These are phyloP conservation scores for Aechmea fasciata DNA, from an alignment of 176 grass and related monocot species.

Conservation along the genomic window DNA sequence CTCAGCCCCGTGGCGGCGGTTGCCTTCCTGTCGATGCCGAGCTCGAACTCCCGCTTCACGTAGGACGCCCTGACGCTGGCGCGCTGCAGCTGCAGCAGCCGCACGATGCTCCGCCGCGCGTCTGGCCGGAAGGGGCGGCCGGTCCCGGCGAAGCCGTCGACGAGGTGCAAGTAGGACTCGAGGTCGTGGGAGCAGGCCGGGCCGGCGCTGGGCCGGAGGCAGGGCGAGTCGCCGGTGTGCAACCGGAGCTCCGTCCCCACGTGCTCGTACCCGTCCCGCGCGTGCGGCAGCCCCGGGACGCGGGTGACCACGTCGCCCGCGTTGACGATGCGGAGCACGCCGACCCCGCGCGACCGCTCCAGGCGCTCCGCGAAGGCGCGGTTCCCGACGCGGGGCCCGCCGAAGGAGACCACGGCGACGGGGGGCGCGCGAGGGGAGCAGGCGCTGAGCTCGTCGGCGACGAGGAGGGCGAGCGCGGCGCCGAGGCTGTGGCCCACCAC, in stretches of 20 bases:
- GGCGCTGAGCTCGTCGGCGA: conserved; percentile 58
- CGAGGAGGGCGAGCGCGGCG: conserved; percentile 67
- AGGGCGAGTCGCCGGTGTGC: conserved; percentile 63
- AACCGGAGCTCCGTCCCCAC: conserved; percentile 57
- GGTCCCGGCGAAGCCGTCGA: conserved; percentile 75
- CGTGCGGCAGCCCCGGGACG: conserved; percentile 48
- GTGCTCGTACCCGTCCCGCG: conserved; percentile 54
- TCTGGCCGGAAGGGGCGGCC: conserved; percentile 59
- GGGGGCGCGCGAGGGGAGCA: conserved; percentile 48
- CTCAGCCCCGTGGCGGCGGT: conserved; percentile 10
- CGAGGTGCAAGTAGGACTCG: conserved; percentile 84
- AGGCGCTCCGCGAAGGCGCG: conserved; percentile 49
- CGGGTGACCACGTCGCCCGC: conserved; percentile 69
- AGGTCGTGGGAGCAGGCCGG: conserved; percentile 77
- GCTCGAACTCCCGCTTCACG: conserved; percentile 44
- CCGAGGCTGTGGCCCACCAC: conserved; percentile 88
- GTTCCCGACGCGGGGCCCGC: conserved; percentile 76
- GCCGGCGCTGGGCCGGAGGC: conserved; percentile 52
- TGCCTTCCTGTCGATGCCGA: conserved; percentile 47
- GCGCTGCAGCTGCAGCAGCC: conserved; percentile 53
- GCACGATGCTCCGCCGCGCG: conserved; percentile 55
- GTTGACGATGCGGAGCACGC: conserved; percentile 77
- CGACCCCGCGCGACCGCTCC: conserved; percentile 30
- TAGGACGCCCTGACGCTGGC: conserved; percentile 77
- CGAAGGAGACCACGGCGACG: conserved; percentile 78